These are phyloP conservation scores for Xylaria sp. DNA, from an alignment of 2,329 filamentous ascomycete genomes.

Conservation along the genomic window DNA sequence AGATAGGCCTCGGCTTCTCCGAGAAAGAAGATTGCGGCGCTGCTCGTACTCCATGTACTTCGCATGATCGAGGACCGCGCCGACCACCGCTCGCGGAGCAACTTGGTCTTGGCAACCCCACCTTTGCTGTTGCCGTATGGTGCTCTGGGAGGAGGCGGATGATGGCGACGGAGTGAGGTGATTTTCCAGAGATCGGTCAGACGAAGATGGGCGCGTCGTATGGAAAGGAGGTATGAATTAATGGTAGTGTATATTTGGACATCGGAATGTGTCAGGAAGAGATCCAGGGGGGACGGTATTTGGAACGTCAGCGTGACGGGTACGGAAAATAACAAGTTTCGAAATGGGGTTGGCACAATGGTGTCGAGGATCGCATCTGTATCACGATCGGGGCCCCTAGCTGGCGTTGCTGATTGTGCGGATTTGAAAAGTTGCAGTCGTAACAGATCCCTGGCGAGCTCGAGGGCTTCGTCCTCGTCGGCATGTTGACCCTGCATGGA, in stretches of 20 bases:
- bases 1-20: conserved; percentile 84
- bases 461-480: conserved; percentile 77
- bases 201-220: conserved; percentile 79
- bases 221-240: conserved; percentile 78
- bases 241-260: conserved; percentile 76
- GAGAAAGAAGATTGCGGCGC: conserved; percentile 81
- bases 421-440: conserved; percentile 58
- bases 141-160: conserved; percentile 65
- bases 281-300: conserved; percentile 73
- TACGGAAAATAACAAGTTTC: conserved; percentile 74
- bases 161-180: conserved; percentile 68
- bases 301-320: conserved; percentile 66
- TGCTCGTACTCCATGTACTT: conserved; percentile 83
- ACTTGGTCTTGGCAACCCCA: conserved; percentile 54
- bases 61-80: conserved; percentile 63
- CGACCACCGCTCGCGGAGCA: conserved; percentile 60
- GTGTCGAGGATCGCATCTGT: conserved; percentile 28
- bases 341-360: conserved; percentile 57
- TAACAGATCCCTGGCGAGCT: conserved; percentile 73
- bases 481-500: conserved; percentile 63
- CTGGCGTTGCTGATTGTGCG: conserved; percentile 33
- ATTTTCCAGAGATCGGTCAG: conserved; percentile 84
- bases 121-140: conserved; percentile 56
- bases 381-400: conserved; percentile 33
- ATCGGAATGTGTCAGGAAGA: conserved; percentile 76